Evolutionary conservation across 768 basidiomycete species (phyloP), one percentile per base, ranked within the genome.

Genomic region (Strobilomyces confusus): DNA sequence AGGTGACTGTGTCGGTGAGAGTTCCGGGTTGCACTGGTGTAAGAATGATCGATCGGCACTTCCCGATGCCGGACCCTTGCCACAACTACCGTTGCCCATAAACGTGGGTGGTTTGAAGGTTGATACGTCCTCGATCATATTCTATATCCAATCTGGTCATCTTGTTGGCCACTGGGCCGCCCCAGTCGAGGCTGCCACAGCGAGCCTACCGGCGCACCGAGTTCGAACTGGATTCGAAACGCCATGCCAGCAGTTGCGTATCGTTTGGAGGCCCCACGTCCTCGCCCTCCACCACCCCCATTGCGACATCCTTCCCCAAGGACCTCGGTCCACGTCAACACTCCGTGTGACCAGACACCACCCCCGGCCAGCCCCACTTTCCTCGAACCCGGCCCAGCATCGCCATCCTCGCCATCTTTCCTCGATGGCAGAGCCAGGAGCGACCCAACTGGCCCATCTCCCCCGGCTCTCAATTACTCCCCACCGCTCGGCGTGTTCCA

Each of bases 241-340:
- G 67, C 56, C 56, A 84, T 86, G 84, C 82, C 82, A 51, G 74
- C 75, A 55, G 72, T 83, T 25, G 82, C 80, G 15, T 85, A 87
- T 72, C 79, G 79, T 58, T 73, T 89, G 42, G 80, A 88, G 67
- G 74, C 82, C 0, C 78, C 85, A 33, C 81, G 83, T 36, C 73
- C 83, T 20, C 79, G 83, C 44, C 75, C 74, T 13, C 76, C 75
- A 0, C 84, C 83, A 14, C 75, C 83, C 6, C 83, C 86, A 11
- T 69, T 87, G 53, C 79, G 79, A 52, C 78, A 73, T 72, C 58
- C 74, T 74, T 58, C 75, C 72, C 79, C 61, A 65, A 64, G 72
- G 62, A 69, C 78, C 17, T 74, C 81, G 11, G 66, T 77, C 47
- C 63, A 76, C 29, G 73, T 67, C 59, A 66, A 67, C 57, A 72